Percentiles rank a stretch among this genome's conserved stretches.
These are phyloP conservation scores for Diaporthe velutina DNA, from an alignment of 2,329 filamentous ascomycete genomes.

Conservation along the genomic window DNA sequence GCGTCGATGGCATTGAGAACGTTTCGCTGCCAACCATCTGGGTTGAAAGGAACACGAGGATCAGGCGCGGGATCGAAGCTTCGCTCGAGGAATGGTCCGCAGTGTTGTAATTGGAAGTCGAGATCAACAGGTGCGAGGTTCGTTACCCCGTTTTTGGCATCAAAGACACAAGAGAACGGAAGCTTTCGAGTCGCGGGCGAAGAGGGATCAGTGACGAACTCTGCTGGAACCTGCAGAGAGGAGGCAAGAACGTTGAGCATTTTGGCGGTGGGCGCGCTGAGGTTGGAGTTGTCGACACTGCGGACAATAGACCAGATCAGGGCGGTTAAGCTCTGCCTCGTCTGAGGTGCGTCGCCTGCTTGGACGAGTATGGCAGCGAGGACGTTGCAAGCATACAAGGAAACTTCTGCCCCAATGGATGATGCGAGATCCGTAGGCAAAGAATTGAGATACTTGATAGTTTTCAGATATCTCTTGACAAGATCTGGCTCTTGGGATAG, in stretches of 20 bases:
- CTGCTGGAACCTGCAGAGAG: neutral
- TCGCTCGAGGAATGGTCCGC: slow-evolving; percentile 81
- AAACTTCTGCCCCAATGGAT: slow-evolving; percentile 50
- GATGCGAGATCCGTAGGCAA: slow-evolving; percentile 51
- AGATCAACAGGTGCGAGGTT: slow-evolving; percentile 32
- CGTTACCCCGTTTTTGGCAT: slow-evolving; percentile 10
- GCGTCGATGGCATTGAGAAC: slow-evolving; percentile 81
- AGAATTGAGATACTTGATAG: slow-evolving; percentile 60
- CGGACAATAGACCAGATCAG: slow-evolving; percentile 42
- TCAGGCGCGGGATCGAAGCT: slow-evolving; percentile 78
- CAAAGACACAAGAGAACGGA: slow-evolving; percentile 26
- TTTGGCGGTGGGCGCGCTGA: slow-evolving; percentile 30
- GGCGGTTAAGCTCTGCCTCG: slow-evolving; percentile 36
- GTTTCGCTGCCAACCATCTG: slow-evolving; percentile 81
- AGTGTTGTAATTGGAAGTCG: slow-evolving; percentile 77
- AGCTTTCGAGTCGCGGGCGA: neutral
- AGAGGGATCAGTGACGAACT: slow-evolving; percentile 3
- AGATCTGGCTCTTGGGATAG: slow-evolving; percentile 60
- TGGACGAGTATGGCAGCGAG: slow-evolving; percentile 42
- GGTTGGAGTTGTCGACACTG: slow-evolving; percentile 32
- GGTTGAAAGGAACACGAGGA: slow-evolving; percentile 76
- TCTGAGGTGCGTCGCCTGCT: neutral
- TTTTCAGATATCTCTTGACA: slow-evolving; percentile 60
- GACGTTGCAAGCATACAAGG: slow-evolving; percentile 52
- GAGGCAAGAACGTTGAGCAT: slow-evolving; percentile 27